Percentiles rank a stretch among this genome's conserved stretches.
Conservation (phyloP, 2,329 filamentous ascomycete species). For the Septoria linicola region DNA sequence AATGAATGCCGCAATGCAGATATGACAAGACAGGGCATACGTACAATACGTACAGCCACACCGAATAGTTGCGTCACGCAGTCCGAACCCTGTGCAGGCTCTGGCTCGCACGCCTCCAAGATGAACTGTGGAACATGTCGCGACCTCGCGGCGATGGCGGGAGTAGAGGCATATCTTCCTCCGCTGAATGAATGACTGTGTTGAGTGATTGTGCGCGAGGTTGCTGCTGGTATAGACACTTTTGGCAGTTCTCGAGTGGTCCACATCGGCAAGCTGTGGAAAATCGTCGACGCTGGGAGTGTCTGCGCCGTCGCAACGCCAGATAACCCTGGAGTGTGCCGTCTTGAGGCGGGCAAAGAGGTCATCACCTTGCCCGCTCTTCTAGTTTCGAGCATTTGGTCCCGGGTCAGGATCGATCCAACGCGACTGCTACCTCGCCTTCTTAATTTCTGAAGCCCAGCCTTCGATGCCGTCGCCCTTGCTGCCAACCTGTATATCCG, state of each 20-base stretch:
- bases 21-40: background rate
- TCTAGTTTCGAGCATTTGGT: background rate
- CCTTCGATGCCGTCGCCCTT: conserved; percentile 91
- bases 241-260: background rate
- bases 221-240: background rate
- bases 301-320: background rate
- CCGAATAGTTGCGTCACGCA: background rate
- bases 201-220: background rate
- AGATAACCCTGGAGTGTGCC: background rate
- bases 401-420: background rate
- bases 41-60: background rate
- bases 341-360: conserved; percentile 5
- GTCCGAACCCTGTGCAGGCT: background rate
- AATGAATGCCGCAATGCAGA: background rate
- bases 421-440: conserved; percentile 61
- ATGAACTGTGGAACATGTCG: no score
- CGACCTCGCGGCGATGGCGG: no score
- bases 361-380: conserved; percentile 9
- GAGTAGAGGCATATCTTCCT: no score
- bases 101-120: no score
- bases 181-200: conserved; percentile 3
- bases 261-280: background rate
- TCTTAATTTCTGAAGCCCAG: conserved; percentile 81
- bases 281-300: no score
- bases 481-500: conserved; percentile 75